Percentiles rank a stretch among this genome's conserved stretches.
Evolutionary conservation across 2,329 filamentous ascomycete genomes (phyloP).

Genomic region (Penicillium occitanis): DNA sequence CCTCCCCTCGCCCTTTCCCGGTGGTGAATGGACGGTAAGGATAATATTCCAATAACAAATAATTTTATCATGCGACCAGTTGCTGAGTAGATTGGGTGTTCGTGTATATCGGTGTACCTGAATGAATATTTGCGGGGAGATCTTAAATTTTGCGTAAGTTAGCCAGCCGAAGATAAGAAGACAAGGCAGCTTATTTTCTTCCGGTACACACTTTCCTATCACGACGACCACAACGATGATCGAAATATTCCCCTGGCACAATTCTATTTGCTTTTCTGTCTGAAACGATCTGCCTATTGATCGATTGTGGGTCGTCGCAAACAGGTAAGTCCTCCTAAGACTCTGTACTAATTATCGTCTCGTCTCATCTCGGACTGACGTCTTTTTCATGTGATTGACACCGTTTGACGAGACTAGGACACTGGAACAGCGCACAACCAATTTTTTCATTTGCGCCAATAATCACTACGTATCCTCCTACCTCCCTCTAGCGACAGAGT

Average conservation of each 20-base stretch:
- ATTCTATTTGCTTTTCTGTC: neutral
- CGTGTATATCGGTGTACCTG: neutral
- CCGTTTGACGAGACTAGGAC: neutral
- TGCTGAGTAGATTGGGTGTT: neutral
- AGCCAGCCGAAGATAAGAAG: neutral
- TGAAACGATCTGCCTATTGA: neutral
- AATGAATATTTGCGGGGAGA: neutral
- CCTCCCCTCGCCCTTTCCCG: neutral
- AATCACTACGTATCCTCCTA: neutral
- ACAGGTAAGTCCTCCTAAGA: neutral
- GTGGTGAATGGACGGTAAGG: neutral
- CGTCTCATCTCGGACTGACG: conserved; percentile 15
- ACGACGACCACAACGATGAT: neutral
- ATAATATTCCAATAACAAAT: neutral
- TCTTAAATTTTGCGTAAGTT: neutral
- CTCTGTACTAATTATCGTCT: neutral
- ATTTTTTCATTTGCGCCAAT: neutral
- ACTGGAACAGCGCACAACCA: neutral
- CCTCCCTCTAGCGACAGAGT: neutral
- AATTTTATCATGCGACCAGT: too few species aligned
- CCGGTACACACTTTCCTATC: neutral
- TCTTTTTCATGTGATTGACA: conserved; percentile 21
- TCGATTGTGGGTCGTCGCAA: neutral
- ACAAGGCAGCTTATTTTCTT: neutral
- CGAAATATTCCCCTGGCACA: neutral